Base-by-base conservation (phyloP, 2,329 filamentous ascomycete genomes). In the Penicillium digitatum region DNA sequence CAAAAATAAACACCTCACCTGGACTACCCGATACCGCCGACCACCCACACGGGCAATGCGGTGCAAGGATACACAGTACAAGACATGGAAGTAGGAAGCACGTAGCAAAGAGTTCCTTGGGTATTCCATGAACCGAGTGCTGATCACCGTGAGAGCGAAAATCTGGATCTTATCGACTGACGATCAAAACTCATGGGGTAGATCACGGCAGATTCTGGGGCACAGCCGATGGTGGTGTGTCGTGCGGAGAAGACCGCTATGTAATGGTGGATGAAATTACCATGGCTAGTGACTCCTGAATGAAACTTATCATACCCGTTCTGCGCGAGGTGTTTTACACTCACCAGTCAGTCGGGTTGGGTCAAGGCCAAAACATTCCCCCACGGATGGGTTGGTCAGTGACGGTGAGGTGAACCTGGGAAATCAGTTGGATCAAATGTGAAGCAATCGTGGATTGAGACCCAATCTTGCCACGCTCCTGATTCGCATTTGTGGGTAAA, bases 191-290 rank as follows among this genome's bases (percentile, higher is more conserved):
- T 44, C 29, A 38, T 27, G 47, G 32, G 47, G 52, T 45, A 54
- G 47, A 54, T 54, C 52, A 32, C 27, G 12, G 11, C 42, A 26
- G 47, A 39, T 45, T 29, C 34, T 26, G 32, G 39, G 31, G 39
- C 29, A 34, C 14, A 18, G 34, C 38, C 45, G 37, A 48, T 37
- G n/a, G 8, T 37, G 26, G 32, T 53, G 43, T 12, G 11, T 31
- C 18, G 40, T 54, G 46, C 49, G 52, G 52, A 51, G 52, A 51
- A 43, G 26, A 42, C 48, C 39, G 29, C 26, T 38, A 39, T 48
- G 31, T 32, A 32, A 7, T 16, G 6, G 20, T 20, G 35, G 18
- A 32, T 29, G 16, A 26, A 22, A 46, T 26, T 51, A 45, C 16
- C 12, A 26, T 38, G 6, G 18, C 38, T 38, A 50, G 52, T 16